These are phyloP conservation scores for Ochetophila trinervis DNA, from an alignment of 306 rosid genomes.

Conservation along the genomic window DNA sequence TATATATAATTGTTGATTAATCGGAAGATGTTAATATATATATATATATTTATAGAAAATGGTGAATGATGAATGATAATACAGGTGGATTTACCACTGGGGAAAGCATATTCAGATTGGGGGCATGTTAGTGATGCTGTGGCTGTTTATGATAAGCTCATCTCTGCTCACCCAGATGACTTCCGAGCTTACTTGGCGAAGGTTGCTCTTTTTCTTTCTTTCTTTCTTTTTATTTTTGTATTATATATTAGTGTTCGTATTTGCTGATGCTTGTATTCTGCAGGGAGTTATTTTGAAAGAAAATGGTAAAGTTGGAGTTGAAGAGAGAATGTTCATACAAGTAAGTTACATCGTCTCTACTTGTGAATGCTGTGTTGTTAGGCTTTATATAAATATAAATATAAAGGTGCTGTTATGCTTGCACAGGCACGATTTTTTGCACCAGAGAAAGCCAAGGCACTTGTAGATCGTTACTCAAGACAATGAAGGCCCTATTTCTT, in stretches of 20 bases:
- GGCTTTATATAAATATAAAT: too few relatives aligned
- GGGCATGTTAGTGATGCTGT: conserved; percentile 90
- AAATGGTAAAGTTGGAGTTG: conserved; percentile 77
- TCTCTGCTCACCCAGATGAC: conserved; percentile 68
- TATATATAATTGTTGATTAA: too few relatives aligned
- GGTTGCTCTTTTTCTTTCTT: conserved; percentile 46
- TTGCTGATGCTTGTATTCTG: too few relatives aligned
- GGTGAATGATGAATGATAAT: not conserved
- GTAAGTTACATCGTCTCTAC: too few relatives aligned
- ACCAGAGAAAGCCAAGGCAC: conserved; percentile 76
- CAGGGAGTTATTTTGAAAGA: conserved; percentile 88
- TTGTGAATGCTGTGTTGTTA: too few relatives aligned
- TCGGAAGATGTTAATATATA: too few relatives aligned
- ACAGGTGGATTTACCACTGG: conserved; percentile 94
- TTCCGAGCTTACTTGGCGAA: conserved; percentile 96
- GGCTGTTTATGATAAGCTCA: conserved; percentile 75
- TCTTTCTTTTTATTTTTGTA: not conserved
- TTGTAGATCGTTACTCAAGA: conserved; percentile 73
- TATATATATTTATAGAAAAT: not conserved
- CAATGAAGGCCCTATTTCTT: not conserved
- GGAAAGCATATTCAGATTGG: conserved; percentile 94
- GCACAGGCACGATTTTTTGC: conserved; percentile 96
- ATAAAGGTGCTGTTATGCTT: too few relatives aligned
- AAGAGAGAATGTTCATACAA: conserved; percentile 95
- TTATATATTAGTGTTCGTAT: too few relatives aligned